These are phyloP conservation scores for Saturnispora sanitii DNA, from an alignment of 805 yeast species.

Conservation along the genomic window DNA sequence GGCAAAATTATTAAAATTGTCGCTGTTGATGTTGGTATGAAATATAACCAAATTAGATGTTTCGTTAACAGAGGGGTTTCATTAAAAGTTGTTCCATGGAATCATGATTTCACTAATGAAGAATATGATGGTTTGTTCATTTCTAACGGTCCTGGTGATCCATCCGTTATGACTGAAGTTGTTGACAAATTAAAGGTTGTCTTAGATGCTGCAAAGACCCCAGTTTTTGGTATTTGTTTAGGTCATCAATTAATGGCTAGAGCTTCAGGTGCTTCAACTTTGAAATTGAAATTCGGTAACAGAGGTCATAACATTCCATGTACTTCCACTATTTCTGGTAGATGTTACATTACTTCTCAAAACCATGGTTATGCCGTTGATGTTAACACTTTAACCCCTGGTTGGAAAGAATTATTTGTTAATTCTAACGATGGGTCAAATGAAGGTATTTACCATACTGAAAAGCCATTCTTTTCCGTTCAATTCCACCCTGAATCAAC, in stretches of 20 bases:
- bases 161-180: constrained; percentile 68
- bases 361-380: constrained; percentile 99
- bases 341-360: constrained; percentile 97
- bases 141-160: constrained; percentile 99
- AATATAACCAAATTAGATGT: constrained; percentile 95
- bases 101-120: constrained; percentile 73
- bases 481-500: constrained; percentile 99
- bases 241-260: constrained; percentile 96
- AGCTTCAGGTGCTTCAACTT: constrained; percentile 89
- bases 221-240: constrained; percentile 94
- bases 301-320: constrained; percentile 98
- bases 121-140: constrained; percentile 90
- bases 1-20: constrained; percentile 76
- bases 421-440: constrained; percentile 96
- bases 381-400: constrained; percentile 54
- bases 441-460: constrained; percentile 92
- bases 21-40: constrained; percentile 96
- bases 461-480: constrained; percentile 88
- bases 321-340: constrained; percentile 74
- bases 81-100: constrained; percentile 91
- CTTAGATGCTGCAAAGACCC: constrained; percentile 61
- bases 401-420: constrained; percentile 91
- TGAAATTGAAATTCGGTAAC: constrained; percentile 93
- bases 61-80: constrained; percentile 95
- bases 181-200: constrained; percentile 50